phyloP scores from a whole-genome alignment of 768 basidiomycete genomes.

The Collybiopsis confluens region DNA sequence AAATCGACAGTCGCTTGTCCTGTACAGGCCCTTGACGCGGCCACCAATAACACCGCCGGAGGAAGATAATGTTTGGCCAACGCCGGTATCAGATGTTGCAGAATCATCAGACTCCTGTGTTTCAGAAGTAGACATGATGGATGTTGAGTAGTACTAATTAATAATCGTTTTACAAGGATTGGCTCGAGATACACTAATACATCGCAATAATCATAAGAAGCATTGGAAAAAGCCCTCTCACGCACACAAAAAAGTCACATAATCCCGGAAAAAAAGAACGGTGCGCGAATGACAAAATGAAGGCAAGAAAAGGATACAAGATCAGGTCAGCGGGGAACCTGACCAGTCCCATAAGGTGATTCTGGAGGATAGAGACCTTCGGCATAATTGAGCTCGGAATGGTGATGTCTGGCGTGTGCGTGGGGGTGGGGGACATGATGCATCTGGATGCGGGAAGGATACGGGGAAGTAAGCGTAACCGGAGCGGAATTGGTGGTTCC shows the following conservation, averaged over 20 bases:
- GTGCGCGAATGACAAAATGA: background rate
- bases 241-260: background rate
- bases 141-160: background rate
- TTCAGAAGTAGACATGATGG: conserved; percentile 5
- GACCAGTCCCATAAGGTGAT: conserved; percentile 12
- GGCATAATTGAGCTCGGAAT: conserved; percentile 41
- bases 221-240: background rate
- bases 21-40: conserved; percentile 43
- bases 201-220: background rate
- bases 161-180: background rate
- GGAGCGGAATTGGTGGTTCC: conserved; percentile 31
- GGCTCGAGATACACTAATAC: too few relatives aligned
- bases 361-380: conserved; percentile 35
- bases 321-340: background rate
- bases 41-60: conserved; percentile 9
- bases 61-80: background rate
- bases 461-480: conserved; percentile 55
- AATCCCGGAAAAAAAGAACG: background rate
- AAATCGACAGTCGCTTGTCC: conserved; percentile 45
- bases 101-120: background rate
- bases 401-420: conserved; percentile 71
- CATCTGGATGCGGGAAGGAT: conserved; percentile 52
- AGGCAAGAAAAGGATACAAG: background rate
- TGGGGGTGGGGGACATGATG: conserved; percentile 81
- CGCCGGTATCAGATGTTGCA: background rate